Conservation (phyloP, 2,329 filamentous ascomycete species). For the Cucurbitaria berberidis region DNA sequence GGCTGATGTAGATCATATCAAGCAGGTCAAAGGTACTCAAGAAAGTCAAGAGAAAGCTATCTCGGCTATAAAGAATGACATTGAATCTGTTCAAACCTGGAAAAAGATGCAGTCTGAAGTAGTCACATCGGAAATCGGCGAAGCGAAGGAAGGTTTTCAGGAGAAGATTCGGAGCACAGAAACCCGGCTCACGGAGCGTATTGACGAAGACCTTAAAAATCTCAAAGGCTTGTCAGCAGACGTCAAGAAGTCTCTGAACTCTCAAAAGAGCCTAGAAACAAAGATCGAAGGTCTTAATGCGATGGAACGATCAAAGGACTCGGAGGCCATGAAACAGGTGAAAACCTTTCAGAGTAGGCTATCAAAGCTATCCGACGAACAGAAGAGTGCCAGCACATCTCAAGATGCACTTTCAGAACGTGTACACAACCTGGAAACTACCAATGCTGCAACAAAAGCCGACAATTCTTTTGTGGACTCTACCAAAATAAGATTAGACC, state of each 20-base stretch:
- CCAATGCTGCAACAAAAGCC: too few relatives aligned
- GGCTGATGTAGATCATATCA: neutral
- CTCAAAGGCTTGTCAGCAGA: neutral
- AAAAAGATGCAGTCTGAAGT: neutral
- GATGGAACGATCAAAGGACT: too few relatives aligned
- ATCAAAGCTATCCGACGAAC: neutral
- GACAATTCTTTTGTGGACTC: neutral
- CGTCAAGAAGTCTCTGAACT: neutral
- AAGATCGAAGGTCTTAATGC: neutral
- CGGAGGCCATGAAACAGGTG: neutral
- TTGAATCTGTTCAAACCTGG: constrained; percentile 1
- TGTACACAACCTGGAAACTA: neutral
- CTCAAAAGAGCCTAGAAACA: neutral
- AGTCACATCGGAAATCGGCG: neutral
- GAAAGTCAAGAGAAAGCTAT: too few relatives aligned
- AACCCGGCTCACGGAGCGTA: neutral
- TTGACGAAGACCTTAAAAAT: neutral
- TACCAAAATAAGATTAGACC: too few relatives aligned
- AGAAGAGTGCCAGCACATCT: neutral
- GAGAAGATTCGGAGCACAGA: neutral
- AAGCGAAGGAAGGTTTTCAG: neutral
- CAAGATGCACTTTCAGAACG: neutral
- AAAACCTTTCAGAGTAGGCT: neutral
- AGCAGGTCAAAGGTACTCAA: neutral
- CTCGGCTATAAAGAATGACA: neutral